Evolutionary conservation across 2,329 filamentous ascomycete species (phyloP), one percentile per base, ranked within the genome.

Genomic region (Colletotrichum sp.): DNA sequence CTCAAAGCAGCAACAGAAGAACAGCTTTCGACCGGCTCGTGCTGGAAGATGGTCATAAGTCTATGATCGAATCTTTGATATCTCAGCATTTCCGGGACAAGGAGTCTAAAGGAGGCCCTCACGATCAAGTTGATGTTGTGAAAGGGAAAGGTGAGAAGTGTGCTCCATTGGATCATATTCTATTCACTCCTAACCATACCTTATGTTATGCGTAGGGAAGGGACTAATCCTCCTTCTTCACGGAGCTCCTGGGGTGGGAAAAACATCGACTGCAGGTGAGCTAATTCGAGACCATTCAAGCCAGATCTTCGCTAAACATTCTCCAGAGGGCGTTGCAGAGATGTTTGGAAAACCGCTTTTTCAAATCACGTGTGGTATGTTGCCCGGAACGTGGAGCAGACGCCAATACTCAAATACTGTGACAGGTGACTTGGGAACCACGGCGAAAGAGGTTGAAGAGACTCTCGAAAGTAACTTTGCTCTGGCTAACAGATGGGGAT

Each of bases 401-500:
- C 21, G 21, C 21, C 21, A 24, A 24, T 24, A 3, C 21, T 24
- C 3, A 24, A 3, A 24, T 24, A 9, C 8, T 44, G 39, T 1
- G 9, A 7, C 12, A 67, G 64, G 64, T 15, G 64, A 67, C 44
- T 39, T 67, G 3, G 44, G 65, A 2, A 67, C 65, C 0, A 55
- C 65, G 1, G 44, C 65, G 4, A 15, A 26, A 2, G 65, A 67
- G 16, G 65, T 67, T 16, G 65, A 67, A 12, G 1, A 55, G 18
- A n/a, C 65, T 34, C 44, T 67, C 0, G 65, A 67, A 34, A 67
- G 9, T 10, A 52, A 67, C 1, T 67, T 67, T 18, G 39, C 65
- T 57, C 2, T 67, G 1, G 78, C 69, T 1, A 78, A 74, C 12
- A 77, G 16, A 4, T 79, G 78, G 77, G 77, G 66, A 1, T 78